A percentile compares a stretch with the other conserved stretches of the same genome.
Conservation (phyloP, 2,329 filamentous ascomycete genomes). For the Parastagonospora avenae region DNA sequence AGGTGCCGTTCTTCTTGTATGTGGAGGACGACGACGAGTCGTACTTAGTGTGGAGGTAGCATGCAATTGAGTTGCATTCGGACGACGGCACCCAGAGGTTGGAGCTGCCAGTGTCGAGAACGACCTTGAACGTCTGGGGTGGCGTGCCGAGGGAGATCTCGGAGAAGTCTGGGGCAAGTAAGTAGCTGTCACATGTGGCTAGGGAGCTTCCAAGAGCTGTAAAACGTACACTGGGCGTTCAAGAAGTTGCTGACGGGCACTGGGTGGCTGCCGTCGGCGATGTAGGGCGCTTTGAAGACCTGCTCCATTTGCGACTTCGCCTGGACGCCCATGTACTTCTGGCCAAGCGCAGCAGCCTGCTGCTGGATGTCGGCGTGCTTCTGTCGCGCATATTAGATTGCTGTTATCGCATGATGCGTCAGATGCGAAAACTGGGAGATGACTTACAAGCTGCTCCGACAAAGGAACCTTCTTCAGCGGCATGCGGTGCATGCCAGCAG, state of each 20-base stretch:
- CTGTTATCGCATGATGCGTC: constrained; percentile 4
- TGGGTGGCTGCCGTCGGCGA: constrained; percentile 71
- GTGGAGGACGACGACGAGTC: constrained; percentile 87
- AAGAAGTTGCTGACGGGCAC: constrained; percentile 96
- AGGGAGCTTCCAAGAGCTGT: background rate
- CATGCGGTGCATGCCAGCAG: constrained; percentile 84
- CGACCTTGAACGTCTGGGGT: constrained; percentile 95
- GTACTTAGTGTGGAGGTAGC: constrained; percentile 97
- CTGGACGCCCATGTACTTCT: constrained; percentile 93
- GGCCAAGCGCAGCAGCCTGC: constrained; percentile 81
- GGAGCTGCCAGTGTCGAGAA: constrained; percentile 97
- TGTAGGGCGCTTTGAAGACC: constrained; percentile 77
- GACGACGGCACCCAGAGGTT: constrained; percentile 97
- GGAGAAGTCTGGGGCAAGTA: constrained; percentile 74
- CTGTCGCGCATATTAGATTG: constrained; percentile 52
- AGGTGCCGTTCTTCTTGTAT: constrained; percentile 90
- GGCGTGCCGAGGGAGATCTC: constrained; percentile 93
- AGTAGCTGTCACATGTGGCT: constrained; percentile 13
- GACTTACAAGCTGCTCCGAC: constrained; percentile 84
- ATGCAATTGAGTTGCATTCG: constrained; percentile 92
- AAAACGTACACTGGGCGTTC: constrained; percentile 90
- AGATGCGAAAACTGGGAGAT: constrained; percentile 10
- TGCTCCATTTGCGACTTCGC: constrained; percentile 71
- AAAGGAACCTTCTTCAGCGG: constrained; percentile 97
- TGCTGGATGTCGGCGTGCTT: constrained; percentile 77